Base-by-base conservation (phyloP, 352 stramenopile species). In the Hyaloperonospora brassicae region DNA sequence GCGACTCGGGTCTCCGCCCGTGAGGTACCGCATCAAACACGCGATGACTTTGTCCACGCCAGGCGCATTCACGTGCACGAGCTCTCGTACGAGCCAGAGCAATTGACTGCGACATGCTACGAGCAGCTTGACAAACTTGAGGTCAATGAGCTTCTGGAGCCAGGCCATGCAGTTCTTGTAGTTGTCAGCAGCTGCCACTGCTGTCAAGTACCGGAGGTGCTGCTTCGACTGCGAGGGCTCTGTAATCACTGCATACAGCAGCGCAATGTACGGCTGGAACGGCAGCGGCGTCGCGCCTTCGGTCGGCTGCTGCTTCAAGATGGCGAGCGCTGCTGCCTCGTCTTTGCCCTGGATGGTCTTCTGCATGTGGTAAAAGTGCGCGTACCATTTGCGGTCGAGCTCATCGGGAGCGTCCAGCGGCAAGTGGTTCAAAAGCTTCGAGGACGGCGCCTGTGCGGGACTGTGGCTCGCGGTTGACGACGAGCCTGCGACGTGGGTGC, bases 361-460 rank as follows among this genome's bases (percentile, higher is more conserved):
- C 45, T 91, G 83, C 72, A 90, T 84, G 59, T 89, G 76, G 49
- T 89, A 88, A 46, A 86, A 91, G 44, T 93, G 83, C 39, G 79
- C 79, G 40, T 86, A 89, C 83, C 83, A 93, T 50, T 93, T 93
- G 44, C 83, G 77, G 39, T 93, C 83, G 36, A 91, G 55, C 41
- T 93, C 83, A 24, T 93, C 83, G 0, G 83, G 73, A 0, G 62
- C 65, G 27, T 93, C 83, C n/a, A 90, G 67, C 34, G 83, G 80
- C 39, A 74, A 45, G 45, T 89, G 76, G 27, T 79, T 86, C 27
- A 93, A 57, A 6, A 93, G 60, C 55, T 89, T 90, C 9, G 80
- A 93, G 44, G 70, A 61, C 0, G 83, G 83, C 9, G 73, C 74
- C 8, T 62, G 50, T 2, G 62, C 55, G 1, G 55, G 53, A 27